Evolutionary conservation across 2,329 filamentous ascomycete genomes (phyloP), one percentile per base, ranked within the genome.

Genomic region (Xylariaceae sp.): DNA sequence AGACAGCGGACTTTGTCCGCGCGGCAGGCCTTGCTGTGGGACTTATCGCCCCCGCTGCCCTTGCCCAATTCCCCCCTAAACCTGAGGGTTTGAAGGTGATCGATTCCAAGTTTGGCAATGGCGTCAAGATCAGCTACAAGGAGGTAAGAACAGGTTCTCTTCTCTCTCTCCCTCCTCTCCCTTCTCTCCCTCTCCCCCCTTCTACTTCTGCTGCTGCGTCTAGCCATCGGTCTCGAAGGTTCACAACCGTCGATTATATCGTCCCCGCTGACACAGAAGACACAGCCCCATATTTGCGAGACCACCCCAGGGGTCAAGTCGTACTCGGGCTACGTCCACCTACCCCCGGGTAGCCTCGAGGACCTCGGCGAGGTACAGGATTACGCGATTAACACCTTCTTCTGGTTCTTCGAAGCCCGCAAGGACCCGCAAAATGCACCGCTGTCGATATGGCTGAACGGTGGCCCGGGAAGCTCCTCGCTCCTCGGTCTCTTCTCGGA

Each of bases 81-180:
- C 67, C 64, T 2, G 62, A 69, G 54, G 62, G 61, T 27, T 57
- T 76, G 29, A 80, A 74, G 47, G 74, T 77, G 47, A 72, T 85
- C 49, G 69, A 71, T 37, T 85, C 83, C 19, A 79, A 79, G 6
- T 72, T 86, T 52, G 74, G 84, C 64, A 71, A 74, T 30, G 77
- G 78, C 56, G 79, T 86, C 60, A 81, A 76, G 42, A 79, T 86
- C 58, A 77, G 77, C 51, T 87, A 83, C 70, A 84, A 84, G 62
- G 72, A 75, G 56, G 72, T 75, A 12, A 58, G 6, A 49, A 12
- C 31, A 9, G 7, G 8, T 26, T 47, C 47, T 40, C 39, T 35
- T 35, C n/a, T 51, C 27, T n/a, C 41, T 51, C 27, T n/a, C 41
- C 26, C 11, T 30, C 27, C 12, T 30, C 30, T 44, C 29, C n/a